Conservation (phyloP, 2,329 filamentous ascomycete species). For the Orbilia javanica region DNA sequence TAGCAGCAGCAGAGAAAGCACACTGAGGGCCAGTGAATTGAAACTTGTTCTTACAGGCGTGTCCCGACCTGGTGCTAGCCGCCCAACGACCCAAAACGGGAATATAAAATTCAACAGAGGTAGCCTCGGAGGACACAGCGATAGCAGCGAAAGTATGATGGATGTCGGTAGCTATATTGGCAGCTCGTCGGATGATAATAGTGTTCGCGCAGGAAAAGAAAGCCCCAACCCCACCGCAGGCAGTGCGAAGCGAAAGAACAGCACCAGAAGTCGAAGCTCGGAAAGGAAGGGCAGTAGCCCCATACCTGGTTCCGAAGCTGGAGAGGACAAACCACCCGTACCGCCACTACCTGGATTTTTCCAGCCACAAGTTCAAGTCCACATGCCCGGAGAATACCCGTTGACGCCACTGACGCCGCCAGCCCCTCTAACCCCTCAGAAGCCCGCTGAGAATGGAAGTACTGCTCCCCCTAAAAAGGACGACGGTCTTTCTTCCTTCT, state of each 20-base stretch:
- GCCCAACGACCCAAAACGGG: constrained; percentile 45
- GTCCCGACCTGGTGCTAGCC: constrained; percentile 24
- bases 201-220: constrained; percentile 29
- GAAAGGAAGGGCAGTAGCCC: constrained; percentile 50
- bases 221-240: constrained; percentile 19
- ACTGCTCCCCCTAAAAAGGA: constrained; percentile 13
- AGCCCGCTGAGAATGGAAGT: constrained; percentile 22
- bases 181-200: constrained; percentile 52
- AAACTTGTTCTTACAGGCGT: constrained; percentile 66
- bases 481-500: constrained; percentile 44
- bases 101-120: constrained; percentile 48
- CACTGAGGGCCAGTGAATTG: constrained; percentile 67
- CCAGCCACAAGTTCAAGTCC: constrained; percentile 34
- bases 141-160: constrained; percentile 57
- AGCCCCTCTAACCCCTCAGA: neutral
- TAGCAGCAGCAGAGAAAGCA: constrained; percentile 64
- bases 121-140: constrained; percentile 43
- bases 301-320: constrained; percentile 31
- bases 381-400: constrained; percentile 57
- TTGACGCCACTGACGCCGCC: constrained; percentile 22
- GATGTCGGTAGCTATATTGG: constrained; percentile 52
- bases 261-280: constrained; percentile 43
- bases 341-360: constrained; percentile 48
- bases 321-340: constrained; percentile 41
- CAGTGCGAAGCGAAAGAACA: constrained; percentile 39